A percentile compares a stretch with the other conserved stretches of the same genome.
Evolutionary conservation across 768 basidiomycete genomes (phyloP).

Genomic region (Pulveroboletus sp.): DNA sequence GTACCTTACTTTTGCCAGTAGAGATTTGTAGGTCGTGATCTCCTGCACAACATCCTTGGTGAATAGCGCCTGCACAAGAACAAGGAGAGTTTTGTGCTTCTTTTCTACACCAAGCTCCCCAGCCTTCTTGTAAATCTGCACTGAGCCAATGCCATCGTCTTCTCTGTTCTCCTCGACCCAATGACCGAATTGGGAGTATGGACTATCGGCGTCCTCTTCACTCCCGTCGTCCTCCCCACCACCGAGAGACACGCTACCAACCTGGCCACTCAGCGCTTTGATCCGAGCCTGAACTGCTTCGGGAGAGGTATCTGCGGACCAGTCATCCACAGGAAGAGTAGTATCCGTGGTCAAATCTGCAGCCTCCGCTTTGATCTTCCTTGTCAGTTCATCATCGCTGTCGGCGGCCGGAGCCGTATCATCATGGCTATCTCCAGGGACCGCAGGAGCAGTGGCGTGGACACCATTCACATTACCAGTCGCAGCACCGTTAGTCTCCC

Average conservation of each 20-base stretch:
- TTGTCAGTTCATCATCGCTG: slow-evolving; percentile 84
- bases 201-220: slow-evolving; percentile 82
- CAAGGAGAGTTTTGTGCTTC: slow-evolving; percentile 86
- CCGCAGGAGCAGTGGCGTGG: slow-evolving; percentile 34
- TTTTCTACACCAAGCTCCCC: slow-evolving; percentile 90
- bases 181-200: slow-evolving; percentile 74
- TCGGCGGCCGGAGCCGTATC: slow-evolving; percentile 51
- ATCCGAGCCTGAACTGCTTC: slow-evolving; percentile 84
- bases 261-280: slow-evolving; percentile 56
- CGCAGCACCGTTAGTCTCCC: slow-evolving; percentile 50
- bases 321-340: slow-evolving; percentile 64
- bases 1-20: slow-evolving; percentile 63
- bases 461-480: slow-evolving; percentile 47
- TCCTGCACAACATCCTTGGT: slow-evolving; percentile 64
- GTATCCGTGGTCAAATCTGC: slow-evolving; percentile 66
- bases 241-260: slow-evolving; percentile 49
- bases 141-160: slow-evolving; percentile 32
- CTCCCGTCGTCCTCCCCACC: slow-evolving; percentile 80
- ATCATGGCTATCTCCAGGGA: slow-evolving; percentile 38
- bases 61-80: slow-evolving; percentile 82
- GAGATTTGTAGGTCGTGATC: slow-evolving; percentile 56
- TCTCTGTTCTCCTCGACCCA: slow-evolving; percentile 78
- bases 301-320: slow-evolving; percentile 88
- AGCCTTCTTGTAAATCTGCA: slow-evolving; percentile 81
- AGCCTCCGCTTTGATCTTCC: slow-evolving; percentile 88